Conservation (phyloP, 768 basidiomycete species). For the Saitozyma sp. region DNA sequence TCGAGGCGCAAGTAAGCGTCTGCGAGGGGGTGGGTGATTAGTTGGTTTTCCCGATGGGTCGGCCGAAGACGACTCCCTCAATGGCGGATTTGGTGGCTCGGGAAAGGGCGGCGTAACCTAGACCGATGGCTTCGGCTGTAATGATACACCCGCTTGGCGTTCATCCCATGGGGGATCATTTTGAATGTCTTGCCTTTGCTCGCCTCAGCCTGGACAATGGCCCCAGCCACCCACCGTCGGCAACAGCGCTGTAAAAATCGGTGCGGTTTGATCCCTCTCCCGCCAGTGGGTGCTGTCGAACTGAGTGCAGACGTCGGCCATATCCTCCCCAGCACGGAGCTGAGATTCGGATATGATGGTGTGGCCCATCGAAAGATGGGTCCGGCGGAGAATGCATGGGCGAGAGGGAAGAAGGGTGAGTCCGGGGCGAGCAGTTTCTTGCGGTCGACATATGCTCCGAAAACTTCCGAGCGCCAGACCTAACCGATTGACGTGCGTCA, state of each 20-base stretch:
- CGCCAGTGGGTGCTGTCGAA: background rate
- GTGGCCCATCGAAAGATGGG: too few relatives aligned
- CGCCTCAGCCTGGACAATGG: conserved; percentile 16
- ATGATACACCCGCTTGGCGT: conserved; percentile 36
- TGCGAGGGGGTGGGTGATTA: conserved; percentile 37
- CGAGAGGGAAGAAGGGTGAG: too few relatives aligned
- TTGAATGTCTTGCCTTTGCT: conserved; percentile 36
- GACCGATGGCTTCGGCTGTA: conserved; percentile 31
- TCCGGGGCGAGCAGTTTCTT: too few relatives aligned
- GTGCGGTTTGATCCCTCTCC: conserved; percentile 1
- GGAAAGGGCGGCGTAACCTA: conserved; percentile 30
- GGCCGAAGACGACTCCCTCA: conserved; percentile 30
- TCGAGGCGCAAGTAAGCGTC: conserved; percentile 28
- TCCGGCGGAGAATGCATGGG: too few relatives aligned
- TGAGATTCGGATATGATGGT: too few relatives aligned
- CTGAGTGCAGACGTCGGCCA: background rate
- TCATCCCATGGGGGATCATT: conserved; percentile 40
- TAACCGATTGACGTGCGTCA: too few relatives aligned
- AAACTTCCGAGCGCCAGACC: too few relatives aligned
- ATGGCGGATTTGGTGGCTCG: conserved; percentile 29
- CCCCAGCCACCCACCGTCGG: conserved; percentile 1
- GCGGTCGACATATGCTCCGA: too few relatives aligned
- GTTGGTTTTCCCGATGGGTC: conserved; percentile 37
- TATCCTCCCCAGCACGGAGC: too few relatives aligned
- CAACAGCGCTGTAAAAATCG: background rate